Evolutionary conservation across 78 protist genomes (phyloP), one percentile per base, ranked within the genome.

Genomic region (Cavenderia fasciculata): DNA sequence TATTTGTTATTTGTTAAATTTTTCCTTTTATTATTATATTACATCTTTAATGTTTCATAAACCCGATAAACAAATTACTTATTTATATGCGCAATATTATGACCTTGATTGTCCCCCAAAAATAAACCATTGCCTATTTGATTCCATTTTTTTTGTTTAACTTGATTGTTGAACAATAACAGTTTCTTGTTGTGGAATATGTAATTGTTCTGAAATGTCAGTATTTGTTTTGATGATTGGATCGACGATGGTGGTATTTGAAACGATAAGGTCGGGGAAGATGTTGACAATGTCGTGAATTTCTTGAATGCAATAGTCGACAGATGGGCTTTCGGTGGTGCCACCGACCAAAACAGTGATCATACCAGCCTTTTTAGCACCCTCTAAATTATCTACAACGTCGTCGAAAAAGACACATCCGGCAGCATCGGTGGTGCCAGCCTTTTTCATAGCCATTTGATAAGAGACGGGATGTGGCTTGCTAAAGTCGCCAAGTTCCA

Each of bases 371-470:
- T 82, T 68, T 33, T 82, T 82, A 0, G 90, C 90, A 23, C 57
- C 90, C 1, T 66, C 78, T 16, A 82, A 56, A 57, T 82, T 82
- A 5, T 82, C 90, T 12, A 82, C 90, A 0, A 82, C 90, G 43
- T 82, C 90, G n/a, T 82, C 90, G 47, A 82, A 82, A 66, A 82
- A 82, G 5, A 82, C 90, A 56, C 73, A 68, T 44, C 90, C 90
- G 16, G 62, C n/a, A 8, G 90, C 69, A 56, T 82, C 90, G 52
- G 73, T 57, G 4, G 78, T 68, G 2, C 61, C 78, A 11, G 90
- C 90, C 40, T 68, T 82, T 54, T 82, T 68, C 90, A 82, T 47
- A 19, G 90, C 90, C 90, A 82, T 82, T 54, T 82, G 76, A 33
- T 82, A 82, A 43, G 90, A 71, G 1, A 25, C 36, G 49, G 90